These are phyloP conservation scores for Fusarium pilosicola DNA, from an alignment of 2,329 filamentous ascomycete genomes.

Conservation along the genomic window DNA sequence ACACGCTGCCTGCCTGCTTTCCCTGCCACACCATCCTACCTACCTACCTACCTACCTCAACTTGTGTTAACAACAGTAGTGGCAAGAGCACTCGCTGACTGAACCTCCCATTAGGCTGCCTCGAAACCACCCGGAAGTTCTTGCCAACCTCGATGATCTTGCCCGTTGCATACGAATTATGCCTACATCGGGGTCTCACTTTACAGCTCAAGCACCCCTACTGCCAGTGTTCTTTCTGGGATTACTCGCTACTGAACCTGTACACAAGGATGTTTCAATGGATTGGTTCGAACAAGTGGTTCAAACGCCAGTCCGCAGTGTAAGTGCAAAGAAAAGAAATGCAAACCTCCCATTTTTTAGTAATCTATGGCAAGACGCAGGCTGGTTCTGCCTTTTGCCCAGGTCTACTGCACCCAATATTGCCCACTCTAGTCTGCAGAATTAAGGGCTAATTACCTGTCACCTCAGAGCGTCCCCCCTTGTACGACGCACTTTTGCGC, in stretches of 20 bases:
- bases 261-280: conserved; percentile 45
- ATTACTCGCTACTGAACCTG: conserved; percentile 46
- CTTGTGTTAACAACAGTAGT: background rate
- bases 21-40: background rate
- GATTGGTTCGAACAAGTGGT: conserved; percentile 53
- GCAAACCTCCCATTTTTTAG: conserved; percentile 21
- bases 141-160: conserved; percentile 48
- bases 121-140: conserved; percentile 50
- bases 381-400: conserved; percentile 35
- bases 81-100: conserved; percentile 14
- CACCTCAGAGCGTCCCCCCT: conserved; percentile 53
- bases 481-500: conserved; percentile 47
- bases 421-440: conserved; percentile 24
- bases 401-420: conserved; percentile 19
- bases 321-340: conserved; percentile 43
- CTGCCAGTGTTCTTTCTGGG: conserved; percentile 56
- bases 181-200: conserved; percentile 54
- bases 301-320: conserved; percentile 51
- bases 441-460: conserved; percentile 32
- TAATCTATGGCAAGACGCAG: conserved; percentile 28
- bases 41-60: background rate
- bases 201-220: conserved; percentile 55
- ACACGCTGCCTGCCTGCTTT: background rate
- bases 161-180: conserved; percentile 52
- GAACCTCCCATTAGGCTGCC: conserved; percentile 45